A percentile compares a stretch with the other conserved stretches of the same genome.
phyloP scores from a whole-genome alignment of 2,329 filamentous ascomycete genomes.

The Teratosphaeria destructans region DNA sequence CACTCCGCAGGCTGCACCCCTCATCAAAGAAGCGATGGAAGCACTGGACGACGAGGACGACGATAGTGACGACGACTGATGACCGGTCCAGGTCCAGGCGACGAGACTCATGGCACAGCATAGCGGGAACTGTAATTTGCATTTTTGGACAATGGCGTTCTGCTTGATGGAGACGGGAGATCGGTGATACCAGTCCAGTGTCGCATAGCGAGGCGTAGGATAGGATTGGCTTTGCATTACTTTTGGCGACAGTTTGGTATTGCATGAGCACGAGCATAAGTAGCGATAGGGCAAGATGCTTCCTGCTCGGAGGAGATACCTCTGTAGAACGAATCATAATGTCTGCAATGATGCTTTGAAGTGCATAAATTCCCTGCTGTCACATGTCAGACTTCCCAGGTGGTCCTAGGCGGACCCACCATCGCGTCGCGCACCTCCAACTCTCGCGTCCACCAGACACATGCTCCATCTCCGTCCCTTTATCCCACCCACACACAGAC shows the following conservation, averaged over 20 bases:
- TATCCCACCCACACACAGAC: neutral
- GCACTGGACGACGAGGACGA: slow-evolving; percentile 43
- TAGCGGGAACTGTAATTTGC: neutral
- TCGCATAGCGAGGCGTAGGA: neutral
- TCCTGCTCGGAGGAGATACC: neutral
- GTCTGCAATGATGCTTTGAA: neutral
- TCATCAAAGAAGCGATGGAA: slow-evolving; percentile 96
- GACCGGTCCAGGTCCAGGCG: neutral
- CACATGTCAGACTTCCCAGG: neutral
- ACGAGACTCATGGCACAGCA: neutral
- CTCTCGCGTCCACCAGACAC: neutral
- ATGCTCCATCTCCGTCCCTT: neutral
- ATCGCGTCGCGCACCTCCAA: neutral
- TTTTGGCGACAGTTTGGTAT: neutral
- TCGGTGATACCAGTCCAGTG: neutral
- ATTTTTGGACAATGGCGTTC: neutral
- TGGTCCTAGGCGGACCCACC: neutral
- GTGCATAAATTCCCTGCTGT: neutral
- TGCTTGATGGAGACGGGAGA: neutral
- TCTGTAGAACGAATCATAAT: neutral
- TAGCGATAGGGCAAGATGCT: neutral
- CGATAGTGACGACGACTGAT: slow-evolving; percentile 16
- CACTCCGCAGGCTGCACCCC: slow-evolving; percentile 61
- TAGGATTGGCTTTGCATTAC: neutral
- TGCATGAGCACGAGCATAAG: neutral